A percentile compares a stretch with the other conserved stretches of the same genome.
phyloP scores from a whole-genome alignment of 495 filamentous ascomycete species.

The Penicillium subrubescens region DNA sequence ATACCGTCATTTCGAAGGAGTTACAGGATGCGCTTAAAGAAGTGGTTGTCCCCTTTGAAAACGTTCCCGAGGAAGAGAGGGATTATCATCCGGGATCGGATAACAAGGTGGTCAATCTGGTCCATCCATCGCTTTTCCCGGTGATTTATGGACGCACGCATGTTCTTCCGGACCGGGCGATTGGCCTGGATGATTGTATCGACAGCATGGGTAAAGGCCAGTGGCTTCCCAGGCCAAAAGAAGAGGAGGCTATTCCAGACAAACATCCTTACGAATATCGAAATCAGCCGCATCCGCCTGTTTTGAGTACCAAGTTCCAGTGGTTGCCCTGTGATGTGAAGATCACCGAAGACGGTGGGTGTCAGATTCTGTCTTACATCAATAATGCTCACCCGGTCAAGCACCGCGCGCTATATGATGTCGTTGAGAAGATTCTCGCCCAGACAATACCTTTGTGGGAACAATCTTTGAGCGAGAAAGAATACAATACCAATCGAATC shows the following conservation, averaged over 20 bases:
- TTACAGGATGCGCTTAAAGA: constrained; percentile 27
- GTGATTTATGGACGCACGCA: constrained; percentile 55
- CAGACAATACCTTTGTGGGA: constrained; percentile 59
- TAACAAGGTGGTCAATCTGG: constrained; percentile 57
- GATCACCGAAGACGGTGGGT: constrained; percentile 31
- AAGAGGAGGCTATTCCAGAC: neutral
- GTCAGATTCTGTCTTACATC: constrained; percentile 52
- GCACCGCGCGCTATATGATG: constrained; percentile 50
- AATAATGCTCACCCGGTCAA: constrained; percentile 60
- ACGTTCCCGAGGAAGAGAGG: constrained; percentile 46
- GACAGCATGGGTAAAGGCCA: constrained; percentile 44
- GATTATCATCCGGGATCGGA: constrained; percentile 63
- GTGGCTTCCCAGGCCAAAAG: constrained; percentile 12
- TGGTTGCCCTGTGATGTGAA: constrained; percentile 62
- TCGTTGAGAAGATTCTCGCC: constrained; percentile 52
- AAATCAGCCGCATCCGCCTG: neutral
- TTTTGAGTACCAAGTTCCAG: constrained; percentile 47
- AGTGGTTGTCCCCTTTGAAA: constrained; percentile 41
- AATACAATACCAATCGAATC: constrained; percentile 14
- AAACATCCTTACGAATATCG: neutral
- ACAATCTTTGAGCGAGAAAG: constrained; percentile 7
- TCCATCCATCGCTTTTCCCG: constrained; percentile 65
- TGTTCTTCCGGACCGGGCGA: constrained; percentile 40
- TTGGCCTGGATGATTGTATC: constrained; percentile 46
- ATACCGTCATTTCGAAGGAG: constrained; percentile 32